Evolutionary conservation across 352 stramenopile genomes (phyloP).

Genomic region (Globisporangium cylindrosporum): DNA sequence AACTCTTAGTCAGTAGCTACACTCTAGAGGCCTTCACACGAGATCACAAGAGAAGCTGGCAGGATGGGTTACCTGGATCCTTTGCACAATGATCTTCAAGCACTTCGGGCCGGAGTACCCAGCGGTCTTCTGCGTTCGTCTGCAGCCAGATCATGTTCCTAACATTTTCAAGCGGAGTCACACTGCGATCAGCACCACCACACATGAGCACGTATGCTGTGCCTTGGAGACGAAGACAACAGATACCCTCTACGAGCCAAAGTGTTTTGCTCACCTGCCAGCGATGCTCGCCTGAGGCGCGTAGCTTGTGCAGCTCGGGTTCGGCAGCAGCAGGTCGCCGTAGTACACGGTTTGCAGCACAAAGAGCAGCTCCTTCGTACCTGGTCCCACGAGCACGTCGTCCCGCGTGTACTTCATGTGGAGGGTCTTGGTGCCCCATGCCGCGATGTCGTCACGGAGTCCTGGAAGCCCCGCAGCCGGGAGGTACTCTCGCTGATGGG

Average conservation of each 20-base stretch:
- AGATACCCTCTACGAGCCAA: background rate
- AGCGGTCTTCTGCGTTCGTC: conserved; percentile 76
- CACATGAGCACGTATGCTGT: conserved; percentile 6
- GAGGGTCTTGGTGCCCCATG: conserved; percentile 55
- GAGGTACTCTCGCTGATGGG: conserved; percentile 82
- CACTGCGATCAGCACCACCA: conserved; percentile 7
- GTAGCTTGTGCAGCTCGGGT: conserved; percentile 86
- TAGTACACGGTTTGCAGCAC: conserved; percentile 89
- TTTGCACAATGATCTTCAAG: conserved; percentile 78
- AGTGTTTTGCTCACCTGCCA: conserved; percentile 44
- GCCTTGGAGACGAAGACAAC: background rate
- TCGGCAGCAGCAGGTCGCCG: conserved; percentile 78
- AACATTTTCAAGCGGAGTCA: conserved; percentile 8
- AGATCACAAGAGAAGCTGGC: background rate
- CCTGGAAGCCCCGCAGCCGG: conserved; percentile 71
- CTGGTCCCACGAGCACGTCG: conserved; percentile 82
- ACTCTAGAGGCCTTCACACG: background rate
- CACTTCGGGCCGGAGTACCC: conserved; percentile 74
- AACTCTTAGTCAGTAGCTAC: background rate
- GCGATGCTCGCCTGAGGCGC: conserved; percentile 83
- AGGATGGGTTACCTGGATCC: conserved; percentile 51
- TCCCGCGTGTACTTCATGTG: conserved; percentile 66
- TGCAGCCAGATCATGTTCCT: conserved; percentile 89
- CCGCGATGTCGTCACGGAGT: conserved; percentile 76
- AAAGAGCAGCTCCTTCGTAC: conserved; percentile 87